phyloP scores from a whole-genome alignment of 176 grass and related monocot species.

The Zizania latifolia region DNA sequence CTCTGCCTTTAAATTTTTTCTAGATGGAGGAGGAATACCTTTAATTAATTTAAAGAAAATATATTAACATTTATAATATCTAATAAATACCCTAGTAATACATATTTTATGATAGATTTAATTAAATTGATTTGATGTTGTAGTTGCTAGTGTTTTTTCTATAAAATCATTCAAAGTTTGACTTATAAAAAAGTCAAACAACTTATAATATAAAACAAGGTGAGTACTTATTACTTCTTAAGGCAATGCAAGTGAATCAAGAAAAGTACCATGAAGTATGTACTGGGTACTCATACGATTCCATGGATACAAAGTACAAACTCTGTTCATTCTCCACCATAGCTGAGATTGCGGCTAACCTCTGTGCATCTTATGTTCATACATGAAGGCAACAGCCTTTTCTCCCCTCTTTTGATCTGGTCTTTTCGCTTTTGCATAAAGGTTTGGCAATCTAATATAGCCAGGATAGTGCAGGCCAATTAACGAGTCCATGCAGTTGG shows the following conservation, averaged over 20 bases:
- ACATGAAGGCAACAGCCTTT: neutral
- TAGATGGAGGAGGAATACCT: no score
- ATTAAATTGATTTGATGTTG: no score
- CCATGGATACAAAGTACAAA: slow-evolving; percentile 21
- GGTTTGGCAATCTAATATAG: slow-evolving; percentile 7
- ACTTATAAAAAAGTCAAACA: no score
- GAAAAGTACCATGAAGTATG: slow-evolving; percentile 30
- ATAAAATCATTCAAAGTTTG: no score
- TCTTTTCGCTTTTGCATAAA: slow-evolving; percentile 9
- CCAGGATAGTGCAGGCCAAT: slow-evolving; percentile 21
- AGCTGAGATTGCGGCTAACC: slow-evolving; percentile 30
- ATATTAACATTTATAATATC: no score
- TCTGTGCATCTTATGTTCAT: slow-evolving; percentile 33
- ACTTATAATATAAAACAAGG: no score
- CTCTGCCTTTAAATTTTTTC: no score
- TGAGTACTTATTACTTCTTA: neutral
- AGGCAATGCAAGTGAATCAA: slow-evolving; percentile 26
- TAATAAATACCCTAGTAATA: no score
- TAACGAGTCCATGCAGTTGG: slow-evolving; percentile 7
- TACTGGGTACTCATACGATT: slow-evolving; percentile 4
- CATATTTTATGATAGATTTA: no score
- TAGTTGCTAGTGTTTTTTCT: no score
- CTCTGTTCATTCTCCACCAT: slow-evolving; percentile 14
- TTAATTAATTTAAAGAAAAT: no score
- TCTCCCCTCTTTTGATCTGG: neutral